These are phyloP conservation scores for Bryum argenteum DNA, from an alignment of 225 moss, liverwort and hornwort genomes.

Conservation along the genomic window DNA sequence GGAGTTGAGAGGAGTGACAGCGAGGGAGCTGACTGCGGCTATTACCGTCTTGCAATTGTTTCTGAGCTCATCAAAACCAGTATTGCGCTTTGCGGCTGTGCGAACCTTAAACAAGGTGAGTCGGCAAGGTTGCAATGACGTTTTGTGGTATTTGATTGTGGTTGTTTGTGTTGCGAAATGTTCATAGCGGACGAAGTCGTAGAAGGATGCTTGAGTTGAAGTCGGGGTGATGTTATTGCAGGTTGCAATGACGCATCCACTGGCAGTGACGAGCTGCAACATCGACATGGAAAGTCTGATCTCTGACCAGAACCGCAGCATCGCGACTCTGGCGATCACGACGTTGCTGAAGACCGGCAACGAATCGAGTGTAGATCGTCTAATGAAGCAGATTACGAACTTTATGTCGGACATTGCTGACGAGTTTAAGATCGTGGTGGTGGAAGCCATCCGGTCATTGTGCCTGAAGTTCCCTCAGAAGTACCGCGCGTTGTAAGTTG, in stretches of 20 bases:
- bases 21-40: conserved; percentile 83
- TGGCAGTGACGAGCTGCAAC: conserved; percentile 88
- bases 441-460: conserved; percentile 81
- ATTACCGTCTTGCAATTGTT: conserved; percentile 87
- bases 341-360: conserved; percentile 90
- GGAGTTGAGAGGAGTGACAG: conserved; percentile 72
- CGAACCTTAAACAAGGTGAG: conserved; percentile 84
- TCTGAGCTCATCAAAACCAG: conserved; percentile 86
- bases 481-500: conserved; percentile 76
- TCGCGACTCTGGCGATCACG: conserved; percentile 90
- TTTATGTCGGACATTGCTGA: conserved; percentile 92
- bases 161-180: conserved; percentile 1
- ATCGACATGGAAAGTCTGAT: conserved; percentile 93
- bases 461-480: conserved; percentile 91
- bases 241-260: conserved; percentile 87
- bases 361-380: conserved; percentile 89
- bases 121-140: conserved; percentile 12
- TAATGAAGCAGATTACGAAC: conserved; percentile 91
- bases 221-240: conserved; percentile 24
- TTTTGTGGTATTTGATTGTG: not conserved
- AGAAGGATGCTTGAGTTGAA: conserved; percentile 16
- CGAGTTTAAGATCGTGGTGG: conserved; percentile 95
- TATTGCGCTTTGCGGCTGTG: conserved; percentile 90
- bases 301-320: conserved; percentile 87
- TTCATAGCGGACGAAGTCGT: conserved; percentile 2